phyloP scores from a whole-genome alignment of 352 stramenopile species.

The Pythium vanterpoolii region DNA sequence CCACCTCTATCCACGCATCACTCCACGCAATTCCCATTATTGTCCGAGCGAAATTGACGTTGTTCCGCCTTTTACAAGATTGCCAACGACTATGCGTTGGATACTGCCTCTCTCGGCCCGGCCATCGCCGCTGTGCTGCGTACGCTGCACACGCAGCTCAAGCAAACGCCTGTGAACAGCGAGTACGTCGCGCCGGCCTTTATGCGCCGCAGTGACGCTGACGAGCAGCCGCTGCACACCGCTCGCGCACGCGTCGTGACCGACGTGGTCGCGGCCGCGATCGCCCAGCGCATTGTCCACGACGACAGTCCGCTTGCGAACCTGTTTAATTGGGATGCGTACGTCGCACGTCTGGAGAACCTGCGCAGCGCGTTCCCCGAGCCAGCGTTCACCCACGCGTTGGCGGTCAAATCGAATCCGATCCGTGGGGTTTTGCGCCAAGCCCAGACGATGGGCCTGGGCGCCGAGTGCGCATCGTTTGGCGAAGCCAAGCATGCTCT shows the following conservation, averaged over 20 bases:
- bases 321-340: conserved; percentile 63
- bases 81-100: conserved; percentile 9
- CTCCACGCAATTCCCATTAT: neutral
- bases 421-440: conserved; percentile 60
- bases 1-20: neutral
- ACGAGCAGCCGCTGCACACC: conserved; percentile 31
- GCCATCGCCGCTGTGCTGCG: conserved; percentile 13
- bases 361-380: conserved; percentile 51
- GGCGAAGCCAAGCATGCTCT: conserved; percentile 79
- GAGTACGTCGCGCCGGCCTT: conserved; percentile 52
- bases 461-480: conserved; percentile 81
- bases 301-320: conserved; percentile 60
- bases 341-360: conserved; percentile 54
- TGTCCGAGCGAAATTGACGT: conserved; percentile 7
- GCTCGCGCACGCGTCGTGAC: conserved; percentile 32
- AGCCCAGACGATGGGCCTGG: conserved; percentile 45
- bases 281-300: conserved; percentile 46
- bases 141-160: conserved; percentile 16
- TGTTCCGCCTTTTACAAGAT: conserved; percentile 7
- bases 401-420: conserved; percentile 83
- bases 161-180: conserved; percentile 1
- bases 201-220: conserved; percentile 33
- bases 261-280: conserved; percentile 42
- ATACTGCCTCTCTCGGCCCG: neutral
- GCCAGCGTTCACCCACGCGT: conserved; percentile 64